phyloP scores from a whole-genome alignment of 2,329 filamentous ascomycete species.

The Calonectria ilicicola region DNA sequence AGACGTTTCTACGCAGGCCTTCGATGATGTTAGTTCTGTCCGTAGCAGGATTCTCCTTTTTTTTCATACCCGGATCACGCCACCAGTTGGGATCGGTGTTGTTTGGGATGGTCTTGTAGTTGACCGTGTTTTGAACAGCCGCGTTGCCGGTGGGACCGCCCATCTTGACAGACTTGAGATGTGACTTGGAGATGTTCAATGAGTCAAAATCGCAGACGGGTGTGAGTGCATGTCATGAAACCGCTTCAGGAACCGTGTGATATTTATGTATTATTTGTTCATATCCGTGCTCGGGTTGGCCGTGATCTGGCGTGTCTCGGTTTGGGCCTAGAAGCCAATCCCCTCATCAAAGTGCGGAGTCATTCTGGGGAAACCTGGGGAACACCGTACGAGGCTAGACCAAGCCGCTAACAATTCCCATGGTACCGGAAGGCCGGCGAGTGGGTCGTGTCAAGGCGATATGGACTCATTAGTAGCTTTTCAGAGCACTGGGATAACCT shows the following conservation, averaged over 20 bases:
- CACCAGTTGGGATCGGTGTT: not conserved
- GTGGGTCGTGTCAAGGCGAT: not conserved
- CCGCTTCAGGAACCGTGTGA: not conserved
- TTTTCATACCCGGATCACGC: not conserved
- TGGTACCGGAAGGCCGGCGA: constrained; percentile 8
- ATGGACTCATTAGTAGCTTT: too few relatives aligned
- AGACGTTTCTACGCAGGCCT: not conserved
- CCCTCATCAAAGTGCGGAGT: not conserved
- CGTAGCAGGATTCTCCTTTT: not conserved
- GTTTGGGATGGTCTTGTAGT: constrained; percentile 2
- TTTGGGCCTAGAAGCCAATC: not conserved
- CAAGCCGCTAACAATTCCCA: not conserved
- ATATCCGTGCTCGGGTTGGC: not conserved
- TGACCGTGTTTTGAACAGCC: not conserved
- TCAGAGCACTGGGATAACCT: too few relatives aligned
- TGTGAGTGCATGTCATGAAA: not conserved
- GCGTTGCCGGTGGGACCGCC: not conserved
- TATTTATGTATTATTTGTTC: not conserved
- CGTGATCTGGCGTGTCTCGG: not conserved
- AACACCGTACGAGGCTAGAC: not conserved
- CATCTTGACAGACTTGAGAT: not conserved
- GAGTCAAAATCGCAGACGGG: not conserved
- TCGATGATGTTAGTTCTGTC: not conserved
- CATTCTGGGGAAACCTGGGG: not conserved
- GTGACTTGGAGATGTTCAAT: not conserved